These are phyloP conservation scores for Ilex paraguariensis DNA, from an alignment of 305 asterid species.

Conservation along the genomic window DNA sequence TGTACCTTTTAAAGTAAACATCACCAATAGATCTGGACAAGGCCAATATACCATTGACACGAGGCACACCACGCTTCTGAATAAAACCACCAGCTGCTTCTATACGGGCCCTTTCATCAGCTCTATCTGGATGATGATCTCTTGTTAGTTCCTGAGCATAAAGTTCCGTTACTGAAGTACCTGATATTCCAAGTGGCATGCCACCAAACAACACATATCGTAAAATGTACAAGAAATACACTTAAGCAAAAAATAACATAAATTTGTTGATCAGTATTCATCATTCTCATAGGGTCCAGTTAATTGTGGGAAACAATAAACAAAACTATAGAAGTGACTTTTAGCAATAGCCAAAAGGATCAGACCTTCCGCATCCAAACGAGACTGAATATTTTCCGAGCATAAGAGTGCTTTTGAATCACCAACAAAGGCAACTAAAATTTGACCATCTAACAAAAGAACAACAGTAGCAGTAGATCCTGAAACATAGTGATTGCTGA, in stretches of 20 bases:
- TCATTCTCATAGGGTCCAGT: too few species aligned
- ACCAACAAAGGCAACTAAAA: slow-evolving; percentile 56
- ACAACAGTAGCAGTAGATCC: slow-evolving; percentile 57
- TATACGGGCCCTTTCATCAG: not conserved
- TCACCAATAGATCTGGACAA: slow-evolving; percentile 77
- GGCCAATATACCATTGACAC: slow-evolving; percentile 71
- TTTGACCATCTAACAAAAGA: slow-evolving; percentile 38
- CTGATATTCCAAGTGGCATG: slow-evolving; percentile 8
- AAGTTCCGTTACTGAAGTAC: slow-evolving; percentile 17
- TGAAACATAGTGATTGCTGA: slow-evolving; percentile 36
- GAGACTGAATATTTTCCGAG: slow-evolving; percentile 26
- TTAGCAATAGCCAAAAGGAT: not conserved
- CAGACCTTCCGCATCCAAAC: slow-evolving; percentile 33
- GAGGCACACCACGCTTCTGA: slow-evolving; percentile 38
- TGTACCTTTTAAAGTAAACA: slow-evolving; percentile 45
- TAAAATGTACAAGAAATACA: not conserved
- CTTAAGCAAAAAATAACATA: not conserved
- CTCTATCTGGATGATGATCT: not conserved
- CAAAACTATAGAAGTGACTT: too few species aligned
- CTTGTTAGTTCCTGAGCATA: slow-evolving; percentile 1
- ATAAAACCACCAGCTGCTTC: slow-evolving; percentile 63
- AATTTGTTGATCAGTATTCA: too few species aligned
- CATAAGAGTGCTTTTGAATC: slow-evolving; percentile 76
- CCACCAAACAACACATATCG: not conserved
- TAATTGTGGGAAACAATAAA: too few species aligned